Base-by-base conservation (phyloP, 805 yeast species). In the Metschnikowia gelsemii region DNA sequence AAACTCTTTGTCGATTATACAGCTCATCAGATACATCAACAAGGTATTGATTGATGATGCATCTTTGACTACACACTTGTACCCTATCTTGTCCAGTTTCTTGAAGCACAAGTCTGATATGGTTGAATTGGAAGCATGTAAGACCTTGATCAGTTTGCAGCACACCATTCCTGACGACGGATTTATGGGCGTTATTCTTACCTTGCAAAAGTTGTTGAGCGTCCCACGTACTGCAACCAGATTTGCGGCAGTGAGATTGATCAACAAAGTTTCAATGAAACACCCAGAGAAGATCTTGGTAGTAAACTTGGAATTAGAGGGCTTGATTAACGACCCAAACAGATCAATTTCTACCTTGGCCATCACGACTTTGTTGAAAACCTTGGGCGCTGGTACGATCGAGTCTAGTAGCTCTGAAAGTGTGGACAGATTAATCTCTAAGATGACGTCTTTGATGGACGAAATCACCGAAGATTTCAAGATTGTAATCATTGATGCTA, bases 381-480 rank as follows among this genome's bases (percentile, higher is more conserved):
- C 98, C 2, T 96, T 97, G 61, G 89, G 90, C 50, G 84, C 87
- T 47, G 73, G 74, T 38, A 62, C 72, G 20, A 48, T 66, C 30
- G 70, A 63, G 46, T 57, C 63, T 17, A 47, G 55, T n/a, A 64
- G 68, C 46, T 64, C 69, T 12, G 88, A 87, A 46, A 66, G 63
- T 45, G 96, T 93, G 42, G 96, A 91, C 62, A 78, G 96, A 56
- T 76, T 93, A 54, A 87, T 93, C 65, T 75, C 82, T 49, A 90
- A 89, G 41, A 88, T 93, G 68, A 75, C 93, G 23, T 82, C 84
- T 26, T 84, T 90, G 61, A 87, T 91, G 84, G 87, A 79, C 60
- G 97, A 91, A 52, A 91, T 93, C 50, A 80, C 96, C 23, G 99
- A 93, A 64, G 99, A 93, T 61, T 93, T 93, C 73, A 88, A 88